Percentiles rank a stretch among this genome's conserved stretches.
Conservation (phyloP, 108 stramenopile species). For the Cyclotella atomus region DNA sequence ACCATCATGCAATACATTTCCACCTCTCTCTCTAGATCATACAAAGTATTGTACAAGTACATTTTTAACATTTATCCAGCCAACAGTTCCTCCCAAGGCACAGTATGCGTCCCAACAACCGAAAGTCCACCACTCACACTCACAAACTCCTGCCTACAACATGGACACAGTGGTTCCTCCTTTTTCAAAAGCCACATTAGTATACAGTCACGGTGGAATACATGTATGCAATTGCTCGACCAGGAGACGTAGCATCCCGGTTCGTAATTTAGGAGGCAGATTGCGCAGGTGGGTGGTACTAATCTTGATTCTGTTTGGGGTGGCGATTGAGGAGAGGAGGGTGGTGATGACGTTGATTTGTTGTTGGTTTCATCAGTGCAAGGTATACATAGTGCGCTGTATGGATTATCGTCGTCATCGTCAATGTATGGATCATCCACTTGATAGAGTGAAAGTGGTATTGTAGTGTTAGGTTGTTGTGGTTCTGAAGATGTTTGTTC, state of each 20-base stretch:
- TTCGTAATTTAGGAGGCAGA: conserved; percentile 71
- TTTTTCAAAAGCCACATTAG: conserved; percentile 71
- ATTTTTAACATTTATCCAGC: too few species aligned
- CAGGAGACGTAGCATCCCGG: conserved; percentile 69
- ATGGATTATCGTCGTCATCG: conserved; percentile 30
- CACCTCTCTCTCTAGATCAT: too few species aligned
- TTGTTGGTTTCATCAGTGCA: not conserved
- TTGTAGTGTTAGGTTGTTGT: not conserved
- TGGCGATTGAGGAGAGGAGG: not conserved
- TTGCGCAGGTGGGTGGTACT: conserved; percentile 66
- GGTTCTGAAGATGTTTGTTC: not conserved
- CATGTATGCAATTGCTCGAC: conserved; percentile 82
- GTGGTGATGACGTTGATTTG: not conserved
- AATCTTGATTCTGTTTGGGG: conserved; percentile 31
- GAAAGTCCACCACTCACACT: too few species aligned
- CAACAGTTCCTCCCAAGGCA: too few species aligned
- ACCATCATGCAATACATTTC: too few species aligned
- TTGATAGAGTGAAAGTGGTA: conserved; percentile 10
- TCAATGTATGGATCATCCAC: conserved; percentile 5
- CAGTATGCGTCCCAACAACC: too few species aligned
- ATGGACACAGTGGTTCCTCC: conserved; percentile 70
- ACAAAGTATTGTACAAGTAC: too few species aligned
- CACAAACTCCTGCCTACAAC: conserved; percentile 84
- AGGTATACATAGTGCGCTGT: conserved; percentile 34
- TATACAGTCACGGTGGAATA: conserved; percentile 80